Percentiles rank a stretch among this genome's conserved stretches.
Evolutionary conservation across 306 rosid species (phyloP).

Genomic region (Pachyrhizus erosus): DNA sequence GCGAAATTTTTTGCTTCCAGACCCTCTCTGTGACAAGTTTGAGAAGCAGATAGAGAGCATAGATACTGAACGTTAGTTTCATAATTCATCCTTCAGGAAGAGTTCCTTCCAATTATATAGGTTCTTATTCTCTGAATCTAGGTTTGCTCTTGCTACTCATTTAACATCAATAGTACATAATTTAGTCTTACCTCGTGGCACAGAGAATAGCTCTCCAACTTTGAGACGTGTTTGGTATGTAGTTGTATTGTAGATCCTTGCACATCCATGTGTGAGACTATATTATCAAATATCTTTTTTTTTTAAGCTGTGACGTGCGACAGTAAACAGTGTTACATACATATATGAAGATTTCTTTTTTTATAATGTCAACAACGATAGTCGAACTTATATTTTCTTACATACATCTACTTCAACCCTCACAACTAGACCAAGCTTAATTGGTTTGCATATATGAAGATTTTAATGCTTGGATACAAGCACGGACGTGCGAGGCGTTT

Average conservation of each 20-base stretch:
- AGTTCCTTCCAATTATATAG: not conserved
- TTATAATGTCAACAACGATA: too few relatives aligned
- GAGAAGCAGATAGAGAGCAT: conserved; percentile 37
- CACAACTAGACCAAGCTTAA: too few relatives aligned
- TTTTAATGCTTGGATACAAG: not conserved
- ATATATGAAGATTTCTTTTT: too few relatives aligned
- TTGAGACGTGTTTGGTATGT: not conserved
- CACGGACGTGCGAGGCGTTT: not conserved
- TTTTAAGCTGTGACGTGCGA: not conserved
- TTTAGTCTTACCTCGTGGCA: not conserved
- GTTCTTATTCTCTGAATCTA: not conserved
- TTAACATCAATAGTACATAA: not conserved
- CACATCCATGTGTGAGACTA: not conserved
- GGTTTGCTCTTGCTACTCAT: not conserved
- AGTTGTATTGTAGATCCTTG: not conserved
- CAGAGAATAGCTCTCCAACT: not conserved
- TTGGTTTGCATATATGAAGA: not conserved
- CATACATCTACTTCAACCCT: too few relatives aligned
- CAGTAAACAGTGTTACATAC: not conserved
- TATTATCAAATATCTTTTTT: not conserved
- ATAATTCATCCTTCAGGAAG: conserved; percentile 1
- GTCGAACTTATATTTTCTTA: too few relatives aligned
- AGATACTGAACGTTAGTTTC: conserved; percentile 33
- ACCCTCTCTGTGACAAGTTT: conserved; percentile 52
- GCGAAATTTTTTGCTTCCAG: conserved; percentile 68